phyloP scores from a whole-genome alignment of 345 rosid species.

The Boechera retrofracta region DNA sequence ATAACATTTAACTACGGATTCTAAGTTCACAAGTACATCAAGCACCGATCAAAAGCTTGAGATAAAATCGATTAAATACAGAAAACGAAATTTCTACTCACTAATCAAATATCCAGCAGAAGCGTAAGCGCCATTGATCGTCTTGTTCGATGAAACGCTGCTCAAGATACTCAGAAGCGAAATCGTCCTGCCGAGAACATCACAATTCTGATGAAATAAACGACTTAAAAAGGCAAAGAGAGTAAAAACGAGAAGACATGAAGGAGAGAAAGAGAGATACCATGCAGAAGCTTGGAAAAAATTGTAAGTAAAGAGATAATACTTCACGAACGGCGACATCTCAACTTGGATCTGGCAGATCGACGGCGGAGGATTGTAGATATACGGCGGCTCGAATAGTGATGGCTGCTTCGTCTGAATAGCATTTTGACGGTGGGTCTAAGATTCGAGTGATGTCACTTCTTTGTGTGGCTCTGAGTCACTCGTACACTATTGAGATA shows the following conservation, averaged over 20 bases:
- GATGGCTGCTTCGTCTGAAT: conserved; percentile 7
- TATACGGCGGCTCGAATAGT: conserved; percentile 1
- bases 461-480: conserved; percentile 33
- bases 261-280: conserved; percentile 38
- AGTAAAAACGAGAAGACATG: not conserved
- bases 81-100: conserved; percentile 39
- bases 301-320: conserved; percentile 76
- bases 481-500: conserved; percentile 4
- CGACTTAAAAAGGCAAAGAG: not conserved
- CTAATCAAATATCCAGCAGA: conserved; percentile 72
- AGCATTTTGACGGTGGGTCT: conserved; percentile 33
- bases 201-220: not conserved
- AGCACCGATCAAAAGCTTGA: conserved; percentile 7
- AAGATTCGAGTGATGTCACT: conserved; percentile 39
- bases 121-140: conserved; percentile 61
- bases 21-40: not conserved
- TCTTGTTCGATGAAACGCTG: conserved; percentile 45
- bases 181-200: conserved; percentile 51
- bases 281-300: conserved; percentile 72
- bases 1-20: not conserved
- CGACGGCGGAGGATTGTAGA: conserved; percentile 28
- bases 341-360: not conserved
- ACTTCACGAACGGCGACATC: conserved; percentile 48
- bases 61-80: not conserved
- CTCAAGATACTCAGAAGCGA: conserved; percentile 54